Percentiles rank a stretch among this genome's conserved stretches.
Evolutionary conservation across 768 basidiomycete species (phyloP).

Genomic region (Pholiota molesta): DNA sequence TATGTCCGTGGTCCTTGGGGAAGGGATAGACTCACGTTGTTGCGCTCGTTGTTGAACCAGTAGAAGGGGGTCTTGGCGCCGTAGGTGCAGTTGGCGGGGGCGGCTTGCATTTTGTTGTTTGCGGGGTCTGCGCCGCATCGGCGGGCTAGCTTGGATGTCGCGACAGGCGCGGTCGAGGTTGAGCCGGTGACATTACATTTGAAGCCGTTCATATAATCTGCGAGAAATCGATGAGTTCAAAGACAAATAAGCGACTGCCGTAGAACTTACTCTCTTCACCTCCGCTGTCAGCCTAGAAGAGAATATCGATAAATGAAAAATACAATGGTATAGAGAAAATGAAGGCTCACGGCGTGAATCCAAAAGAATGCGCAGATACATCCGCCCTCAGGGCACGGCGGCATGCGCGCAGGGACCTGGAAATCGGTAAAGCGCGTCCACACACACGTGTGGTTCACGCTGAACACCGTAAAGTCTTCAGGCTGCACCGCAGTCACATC

Average conservation of each 20-base stretch:
- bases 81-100: conserved; percentile 69
- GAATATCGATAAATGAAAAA: background rate
- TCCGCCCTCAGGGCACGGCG: conserved; percentile 62
- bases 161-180: conserved; percentile 53
- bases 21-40: conserved; percentile 50
- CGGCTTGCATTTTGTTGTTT: conserved; percentile 43
- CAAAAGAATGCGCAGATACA: conserved; percentile 78
- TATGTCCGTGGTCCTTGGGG: background rate
- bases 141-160: conserved; percentile 59
- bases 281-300: conserved; percentile 49
- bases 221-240: background rate
- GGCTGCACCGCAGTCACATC: conserved; percentile 60
- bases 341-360: conserved; percentile 57
- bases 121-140: conserved; percentile 65
- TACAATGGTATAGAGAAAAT: background rate
- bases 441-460: conserved; percentile 75
- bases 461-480: conserved; percentile 73
- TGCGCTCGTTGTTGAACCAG: conserved; percentile 65
- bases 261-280: conserved; percentile 59
- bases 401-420: conserved; percentile 66
- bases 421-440: conserved; percentile 75
- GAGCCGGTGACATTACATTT: conserved; percentile 62
- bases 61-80: conserved; percentile 74
- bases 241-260: background rate
- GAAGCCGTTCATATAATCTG: conserved; percentile 79